These are phyloP conservation scores for Medicago arabica DNA, from an alignment of 306 rosid species.

Conservation along the genomic window DNA sequence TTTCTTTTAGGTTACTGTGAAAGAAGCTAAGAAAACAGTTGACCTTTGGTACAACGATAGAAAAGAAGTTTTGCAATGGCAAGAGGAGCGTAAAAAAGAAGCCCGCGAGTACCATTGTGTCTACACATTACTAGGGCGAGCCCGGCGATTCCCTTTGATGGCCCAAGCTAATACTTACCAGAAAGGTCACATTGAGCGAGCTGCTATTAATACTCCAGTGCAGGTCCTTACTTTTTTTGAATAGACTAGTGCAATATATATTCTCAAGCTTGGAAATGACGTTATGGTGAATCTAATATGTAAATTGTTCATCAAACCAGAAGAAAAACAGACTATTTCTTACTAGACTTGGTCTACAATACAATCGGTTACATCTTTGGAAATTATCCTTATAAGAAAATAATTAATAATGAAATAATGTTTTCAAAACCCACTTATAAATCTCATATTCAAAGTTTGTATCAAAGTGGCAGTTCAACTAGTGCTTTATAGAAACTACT, in stretches of 20 bases:
- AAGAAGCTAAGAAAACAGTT: constrained; percentile 89
- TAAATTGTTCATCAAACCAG: not conserved
- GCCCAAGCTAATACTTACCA: constrained; percentile 60
- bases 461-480: not conserved
- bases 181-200: constrained; percentile 92
- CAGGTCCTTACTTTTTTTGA: constrained; percentile 62
- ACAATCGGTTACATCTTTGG: too few species aligned
- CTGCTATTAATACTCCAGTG: constrained; percentile 97
- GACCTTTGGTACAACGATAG: constrained; percentile 91
- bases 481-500: not conserved
- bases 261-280: constrained; percentile 4
- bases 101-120: constrained; percentile 61
- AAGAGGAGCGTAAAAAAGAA: constrained; percentile 76
- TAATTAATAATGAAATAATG: constrained; percentile 8
- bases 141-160: constrained; percentile 80
- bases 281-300: not conserved
- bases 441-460: not conserved
- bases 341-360: too few species aligned
- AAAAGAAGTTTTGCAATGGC: constrained; percentile 85
- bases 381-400: not conserved
- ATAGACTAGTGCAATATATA: constrained; percentile 27
- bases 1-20: constrained; percentile 74
- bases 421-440: constrained; percentile 15
- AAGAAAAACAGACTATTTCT: too few species aligned
- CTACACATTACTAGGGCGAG: constrained; percentile 82